Conservation (phyloP, 2,329 filamentous ascomycete genomes). For the Phialophora expanda region DNA sequence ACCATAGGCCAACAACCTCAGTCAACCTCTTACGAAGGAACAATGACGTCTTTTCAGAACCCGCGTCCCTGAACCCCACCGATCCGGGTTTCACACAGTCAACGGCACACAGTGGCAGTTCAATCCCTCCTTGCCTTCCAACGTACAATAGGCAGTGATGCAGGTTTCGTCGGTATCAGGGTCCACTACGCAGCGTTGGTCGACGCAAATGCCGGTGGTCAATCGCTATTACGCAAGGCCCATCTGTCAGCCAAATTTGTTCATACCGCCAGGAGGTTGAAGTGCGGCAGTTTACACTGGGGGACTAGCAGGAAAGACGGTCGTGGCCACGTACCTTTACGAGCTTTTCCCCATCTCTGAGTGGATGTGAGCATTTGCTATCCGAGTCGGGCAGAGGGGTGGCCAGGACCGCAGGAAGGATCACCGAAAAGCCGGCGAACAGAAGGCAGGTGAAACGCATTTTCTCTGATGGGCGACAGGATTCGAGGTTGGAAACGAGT, state of each 20-base stretch:
- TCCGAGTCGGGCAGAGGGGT: constrained; percentile 15
- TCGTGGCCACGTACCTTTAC: constrained; percentile 13
- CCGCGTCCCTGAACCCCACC: not conserved
- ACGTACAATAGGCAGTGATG: constrained; percentile 15
- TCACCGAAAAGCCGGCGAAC: constrained; percentile 20
- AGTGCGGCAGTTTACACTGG: not conserved
- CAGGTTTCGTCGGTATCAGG: constrained; percentile 19
- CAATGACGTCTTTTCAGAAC: too few species aligned
- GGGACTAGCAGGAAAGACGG: not conserved
- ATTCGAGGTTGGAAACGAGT: not conserved
- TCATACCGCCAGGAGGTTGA: not conserved
- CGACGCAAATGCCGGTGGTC: constrained; percentile 21
- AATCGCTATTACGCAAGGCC: not conserved
- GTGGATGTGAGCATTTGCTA: not conserved
- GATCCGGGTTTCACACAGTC: constrained; percentile 1
- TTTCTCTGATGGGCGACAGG: not conserved
- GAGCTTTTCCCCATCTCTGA: constrained; percentile 21
- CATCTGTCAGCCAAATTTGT: not conserved
- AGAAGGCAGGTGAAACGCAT: constrained; percentile 22
- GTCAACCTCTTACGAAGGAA: not conserved
- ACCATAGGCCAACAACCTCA: not conserved
- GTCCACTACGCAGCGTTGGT: constrained; percentile 21
- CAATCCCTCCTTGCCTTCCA: constrained; percentile 20
- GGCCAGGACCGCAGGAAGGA: constrained; percentile 11
- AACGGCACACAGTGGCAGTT: constrained; percentile 21